Base-by-base conservation (phyloP, 2,329 filamentous ascomycete species). In the Cercospora sp. region DNA sequence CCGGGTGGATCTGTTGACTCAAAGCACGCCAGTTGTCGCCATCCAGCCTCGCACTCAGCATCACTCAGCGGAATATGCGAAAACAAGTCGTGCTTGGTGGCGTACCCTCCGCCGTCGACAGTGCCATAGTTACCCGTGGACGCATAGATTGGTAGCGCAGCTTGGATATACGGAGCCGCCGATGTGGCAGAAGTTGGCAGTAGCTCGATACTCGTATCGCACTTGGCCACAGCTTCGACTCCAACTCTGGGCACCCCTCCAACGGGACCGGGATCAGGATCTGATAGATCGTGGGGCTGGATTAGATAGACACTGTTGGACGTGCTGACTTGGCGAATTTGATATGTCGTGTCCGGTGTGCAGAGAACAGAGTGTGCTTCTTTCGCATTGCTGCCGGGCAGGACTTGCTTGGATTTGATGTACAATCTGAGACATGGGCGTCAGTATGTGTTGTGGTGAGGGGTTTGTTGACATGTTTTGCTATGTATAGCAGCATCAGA, bases 281-380 rank as follows among this genome's bases (percentile, higher is more conserved):
- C 69, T n/a, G 59, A 42, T 57, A 53, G 64, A 58, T 68, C 75
- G 23, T 78, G 74, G 65, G 81, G 81, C 60, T 79, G 79, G 26
- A 86, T 79, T 42, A 89, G 75, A 76, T 87, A 86, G 65, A 90
- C 81, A 40, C 86, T 87, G 72, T 90, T 90, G 28, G 88, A 89
- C 16, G 88, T 89, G 72, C 88, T 87, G 63, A 90, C 87, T 77
- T 90, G 87, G 72, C 87, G 87, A 62, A 90, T 78, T 67, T 84
- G 83, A 79, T 85, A 90, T 10, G 87, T 88, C 71, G 84, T 81
- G 64, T 81, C 80, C 9, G 82, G 79, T 2, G 86, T 89, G 78
- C 88, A 90, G 68, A 90, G 80, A 68, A 89, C 87, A 31, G 86
- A 84, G 66, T 81, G 82, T 55, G 81, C 78, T 23, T 72, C 73